A percentile compares a stretch with the other conserved stretches of the same genome.
These are phyloP conservation scores for Quercus parvula DNA, from an alignment of 306 rosid genomes.

Conservation along the genomic window DNA sequence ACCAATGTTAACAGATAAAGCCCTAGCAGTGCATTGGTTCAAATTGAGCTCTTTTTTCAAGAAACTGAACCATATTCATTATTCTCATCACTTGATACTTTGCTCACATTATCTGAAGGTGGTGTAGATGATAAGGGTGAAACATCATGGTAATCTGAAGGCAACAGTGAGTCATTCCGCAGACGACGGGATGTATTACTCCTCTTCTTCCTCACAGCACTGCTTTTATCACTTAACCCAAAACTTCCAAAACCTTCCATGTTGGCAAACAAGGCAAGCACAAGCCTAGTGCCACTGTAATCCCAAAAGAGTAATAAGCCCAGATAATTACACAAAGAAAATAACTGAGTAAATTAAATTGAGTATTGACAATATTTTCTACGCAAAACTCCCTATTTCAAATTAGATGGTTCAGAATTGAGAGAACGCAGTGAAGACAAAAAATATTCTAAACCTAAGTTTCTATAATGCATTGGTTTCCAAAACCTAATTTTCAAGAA, in stretches of 20 bases:
- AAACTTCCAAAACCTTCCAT: constrained; percentile 30
- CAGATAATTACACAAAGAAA: no score
- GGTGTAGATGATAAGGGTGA: constrained; percentile 31
- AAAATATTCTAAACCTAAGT: no score
- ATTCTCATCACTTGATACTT: constrained; percentile 24
- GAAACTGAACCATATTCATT: constrained; percentile 15
- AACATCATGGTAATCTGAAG: constrained; percentile 27
- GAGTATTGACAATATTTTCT: no score
- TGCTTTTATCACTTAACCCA: constrained; percentile 15
- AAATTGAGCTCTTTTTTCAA: constrained; percentile 19
- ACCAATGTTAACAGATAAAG: constrained; percentile 7
- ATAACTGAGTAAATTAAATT: no score
- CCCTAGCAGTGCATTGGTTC: constrained; percentile 21
- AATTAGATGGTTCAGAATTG: no score
- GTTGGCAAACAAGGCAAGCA: neutral
- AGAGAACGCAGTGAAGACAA: no score
- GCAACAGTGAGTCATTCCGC: constrained; percentile 24
- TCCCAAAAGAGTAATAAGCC: no score
- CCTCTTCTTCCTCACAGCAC: constrained; percentile 33
- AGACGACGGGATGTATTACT: constrained; percentile 30
- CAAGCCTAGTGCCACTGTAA: constrained; percentile 6
- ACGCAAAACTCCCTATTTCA: no score
- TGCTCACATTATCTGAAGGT: constrained; percentile 32
- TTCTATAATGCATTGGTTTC: no score
- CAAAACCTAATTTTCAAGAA: no score